Evolutionary conservation across 2,329 filamentous ascomycete species (phyloP), one percentile per base, ranked within the genome.

Genomic region (Corniculantispora saksenae): DNA sequence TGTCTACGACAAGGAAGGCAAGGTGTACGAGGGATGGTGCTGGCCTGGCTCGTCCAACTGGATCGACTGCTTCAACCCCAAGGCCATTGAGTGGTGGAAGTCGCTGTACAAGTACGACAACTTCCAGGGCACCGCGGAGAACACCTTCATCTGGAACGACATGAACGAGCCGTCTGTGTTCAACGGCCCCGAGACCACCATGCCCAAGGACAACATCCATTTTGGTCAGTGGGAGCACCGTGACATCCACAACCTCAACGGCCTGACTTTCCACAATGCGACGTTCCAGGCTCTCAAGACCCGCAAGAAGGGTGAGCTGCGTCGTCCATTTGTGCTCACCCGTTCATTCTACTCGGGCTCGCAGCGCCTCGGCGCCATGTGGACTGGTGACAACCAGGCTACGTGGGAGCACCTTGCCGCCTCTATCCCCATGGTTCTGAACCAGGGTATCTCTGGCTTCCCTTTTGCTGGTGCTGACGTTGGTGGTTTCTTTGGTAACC

Each of bases 161-260:
- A 99, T 99, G 95, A 98, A 97, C 75, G 95, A 99, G 80, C 95
- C 95, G 0, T 98, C 95, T 0, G 95, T 99, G 1, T 99, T 99
- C 83, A 98, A 98, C 76, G 95, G 95, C 0, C 95, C 95, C 0
- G 95, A 99, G 78, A 97, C 93, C 3, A 98, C 94, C 6, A 98
- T 98, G 94, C 95, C 95, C 67, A 97, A 97, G 79, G 95, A 99
- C 81, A 99, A 99, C 75, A 79, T 99, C 35, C 95, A 99, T 76
- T 81, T 91, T 73, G 94, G 87, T 61, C 87, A 91, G 73, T 99
- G 95, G 95, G 95, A 99, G 78, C 95, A 99, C 76, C 91, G 95
- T 68, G 95, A 99, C 75, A 81, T 99, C 6, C 95, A 99, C 83
- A 98, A 99, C 78, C 76, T 98, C 71, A 95, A 98, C 76, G 95